Evolutionary conservation across 1,284 basidiomycete species (phyloP).

Genomic region (Melampsora americana): DNA sequence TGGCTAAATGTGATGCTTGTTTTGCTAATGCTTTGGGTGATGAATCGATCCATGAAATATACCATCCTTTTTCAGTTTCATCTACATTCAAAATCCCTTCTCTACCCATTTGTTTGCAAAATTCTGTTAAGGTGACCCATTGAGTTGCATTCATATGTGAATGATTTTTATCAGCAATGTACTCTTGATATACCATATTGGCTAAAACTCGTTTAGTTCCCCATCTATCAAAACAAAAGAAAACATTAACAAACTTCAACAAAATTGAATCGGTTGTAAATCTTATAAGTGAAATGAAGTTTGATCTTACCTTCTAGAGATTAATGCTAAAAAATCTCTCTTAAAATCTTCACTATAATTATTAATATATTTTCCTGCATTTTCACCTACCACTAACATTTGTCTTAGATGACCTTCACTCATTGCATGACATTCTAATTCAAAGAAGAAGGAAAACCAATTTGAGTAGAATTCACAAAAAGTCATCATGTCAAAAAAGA

Average conservation of each 20-base stretch:
- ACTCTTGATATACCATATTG: conserved; percentile 97
- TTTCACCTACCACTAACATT: conserved; percentile 90
- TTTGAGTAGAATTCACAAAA: no score
- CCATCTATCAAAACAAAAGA: conserved; percentile 61
- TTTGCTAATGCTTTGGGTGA: conserved; percentile 87
- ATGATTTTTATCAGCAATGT: conserved; percentile 90
- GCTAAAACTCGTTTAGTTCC: conserved; percentile 88
- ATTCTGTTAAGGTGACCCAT: conserved; percentile 95
- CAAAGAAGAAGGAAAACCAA: conserved; percentile 44
- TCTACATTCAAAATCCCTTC: conserved; percentile 85
- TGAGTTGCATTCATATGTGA: conserved; percentile 98
- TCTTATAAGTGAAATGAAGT: background rate
- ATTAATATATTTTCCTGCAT: conserved; percentile 83
- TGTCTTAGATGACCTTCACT: conserved; percentile 88
- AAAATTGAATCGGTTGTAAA: conserved; percentile 7
- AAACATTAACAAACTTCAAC: background rate
- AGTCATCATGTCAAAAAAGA: no score
- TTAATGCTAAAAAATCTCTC: conserved; percentile 80
- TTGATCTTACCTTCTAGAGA: conserved; percentile 68
- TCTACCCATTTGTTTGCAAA: conserved; percentile 83
- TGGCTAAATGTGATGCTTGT: conserved; percentile 85
- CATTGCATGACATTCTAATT: conserved; percentile 62
- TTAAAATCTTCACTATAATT: conserved; percentile 88
- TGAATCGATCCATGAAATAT: conserved; percentile 93
- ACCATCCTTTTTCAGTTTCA: conserved; percentile 97